These are phyloP conservation scores for Barnettozyma salicaria DNA, from an alignment of 805 yeast genomes.

Conservation along the genomic window DNA sequence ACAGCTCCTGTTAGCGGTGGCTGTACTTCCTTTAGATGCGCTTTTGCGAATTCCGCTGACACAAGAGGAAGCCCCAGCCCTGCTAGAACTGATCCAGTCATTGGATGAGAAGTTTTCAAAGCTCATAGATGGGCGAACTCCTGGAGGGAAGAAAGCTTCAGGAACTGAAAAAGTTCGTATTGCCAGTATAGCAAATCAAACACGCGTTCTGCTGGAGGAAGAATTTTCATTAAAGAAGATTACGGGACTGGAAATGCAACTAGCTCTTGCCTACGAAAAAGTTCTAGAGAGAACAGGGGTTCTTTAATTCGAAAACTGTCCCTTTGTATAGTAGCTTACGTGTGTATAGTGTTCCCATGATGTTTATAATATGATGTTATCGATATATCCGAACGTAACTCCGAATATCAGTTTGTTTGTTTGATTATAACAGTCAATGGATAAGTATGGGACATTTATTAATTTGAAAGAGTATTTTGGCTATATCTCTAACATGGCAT, in stretches of 20 bases:
- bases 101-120: constrained; percentile 37
- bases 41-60: constrained; percentile 37
- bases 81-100: constrained; percentile 34
- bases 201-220: constrained; percentile 38
- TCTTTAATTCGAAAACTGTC: too few relatives aligned
- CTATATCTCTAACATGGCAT: too few relatives aligned
- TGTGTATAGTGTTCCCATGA: too few relatives aligned
- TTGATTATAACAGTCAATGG: too few relatives aligned
- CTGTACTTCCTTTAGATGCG: constrained; percentile 65
- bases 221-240: constrained; percentile 29
- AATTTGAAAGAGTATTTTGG: too few relatives aligned
- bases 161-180: constrained; percentile 42
- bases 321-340: too few relatives aligned
- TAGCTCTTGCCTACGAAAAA: constrained; percentile 39
- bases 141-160: constrained; percentile 32
- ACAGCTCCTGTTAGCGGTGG: constrained; percentile 52
- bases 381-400: too few relatives aligned
- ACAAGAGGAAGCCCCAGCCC: constrained; percentile 26
- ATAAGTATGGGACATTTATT: too few relatives aligned
- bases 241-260: constrained; percentile 39
- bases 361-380: not conserved
- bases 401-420: too few relatives aligned
- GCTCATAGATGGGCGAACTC: constrained; percentile 32
- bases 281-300: constrained; percentile 34
- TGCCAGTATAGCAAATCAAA: constrained; percentile 42